Conservation (phyloP, 805 yeast genomes). For the Monosporozyma unispora region DNA sequence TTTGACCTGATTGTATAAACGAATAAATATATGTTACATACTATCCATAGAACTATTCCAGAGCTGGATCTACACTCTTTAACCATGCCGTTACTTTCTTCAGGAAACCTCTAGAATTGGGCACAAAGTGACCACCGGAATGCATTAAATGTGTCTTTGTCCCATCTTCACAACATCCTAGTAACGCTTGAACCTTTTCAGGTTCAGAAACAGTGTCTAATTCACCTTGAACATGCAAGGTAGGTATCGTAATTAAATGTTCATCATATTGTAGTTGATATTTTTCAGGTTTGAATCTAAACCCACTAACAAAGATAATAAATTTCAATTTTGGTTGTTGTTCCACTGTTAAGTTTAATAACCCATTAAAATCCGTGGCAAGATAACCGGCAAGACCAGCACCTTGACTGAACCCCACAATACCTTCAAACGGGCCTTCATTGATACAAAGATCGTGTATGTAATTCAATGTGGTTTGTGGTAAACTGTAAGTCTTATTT, state of each 20-base stretch:
- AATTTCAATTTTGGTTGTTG: slow-evolving; percentile 50
- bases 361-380: slow-evolving; percentile 46
- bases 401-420: slow-evolving; percentile 91
- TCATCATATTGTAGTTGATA: slow-evolving; percentile 25
- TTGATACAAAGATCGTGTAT: slow-evolving; percentile 40
- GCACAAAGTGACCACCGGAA: slow-evolving; percentile 96
- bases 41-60: not conserved
- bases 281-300: slow-evolving; percentile 28
- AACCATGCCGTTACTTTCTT: slow-evolving; percentile 32
- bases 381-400: slow-evolving; percentile 74
- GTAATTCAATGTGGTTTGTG: slow-evolving; percentile 33
- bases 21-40: too few relatives aligned
- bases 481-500: slow-evolving; percentile 27
- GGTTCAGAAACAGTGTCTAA: slow-evolving; percentile 82
- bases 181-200: slow-evolving; percentile 52
- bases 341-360: slow-evolving; percentile 28
- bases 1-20: not conserved
- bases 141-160: slow-evolving; percentile 53
- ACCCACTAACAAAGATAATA: slow-evolving; percentile 68
- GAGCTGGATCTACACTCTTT: not conserved
- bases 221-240: slow-evolving; percentile 80
- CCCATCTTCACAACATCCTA: slow-evolving; percentile 38
- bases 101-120: slow-evolving; percentile 54
- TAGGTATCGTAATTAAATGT: slow-evolving; percentile 29
- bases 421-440: slow-evolving; percentile 72